These are phyloP conservation scores for Skeletonema tropicum DNA, from an alignment of 108 stramenopile species.

Conservation along the genomic window DNA sequence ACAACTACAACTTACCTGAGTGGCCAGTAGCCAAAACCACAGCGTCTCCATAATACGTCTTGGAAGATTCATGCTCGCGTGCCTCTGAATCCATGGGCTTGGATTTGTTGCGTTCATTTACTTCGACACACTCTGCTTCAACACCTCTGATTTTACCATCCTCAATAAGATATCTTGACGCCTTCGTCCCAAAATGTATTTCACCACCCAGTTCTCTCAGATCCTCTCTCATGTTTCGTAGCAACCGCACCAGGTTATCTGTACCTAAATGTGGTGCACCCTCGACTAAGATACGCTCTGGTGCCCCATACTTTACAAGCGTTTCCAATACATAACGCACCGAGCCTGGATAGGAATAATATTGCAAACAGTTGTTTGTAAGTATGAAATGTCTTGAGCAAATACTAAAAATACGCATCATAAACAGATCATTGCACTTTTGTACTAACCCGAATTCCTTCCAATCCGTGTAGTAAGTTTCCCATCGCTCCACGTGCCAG, in stretches of 20 bases:
- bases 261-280: conserved; percentile 95
- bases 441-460: conserved; percentile 61
- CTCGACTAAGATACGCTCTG: conserved; percentile 82
- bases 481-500: conserved; percentile 96
- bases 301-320: conserved; percentile 90
- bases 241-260: conserved; percentile 87
- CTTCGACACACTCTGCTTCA: conserved; percentile 27
- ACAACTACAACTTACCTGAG: conserved; percentile 15
- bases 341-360: not conserved
- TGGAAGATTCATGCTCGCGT: not conserved
- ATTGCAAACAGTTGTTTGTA: not conserved
- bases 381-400: not conserved
- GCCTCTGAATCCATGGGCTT: not conserved
- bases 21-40: conserved; percentile 93
- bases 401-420: not conserved
- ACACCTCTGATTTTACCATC: conserved; percentile 57
- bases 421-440: not conserved
- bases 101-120: conserved; percentile 24
- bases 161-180: conserved; percentile 62
- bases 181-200: conserved; percentile 83
- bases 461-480: conserved; percentile 96
- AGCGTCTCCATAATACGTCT: conserved; percentile 61
- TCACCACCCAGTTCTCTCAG: conserved; percentile 73
- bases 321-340: conserved; percentile 84
- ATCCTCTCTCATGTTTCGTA: conserved; percentile 78